Conservation (phyloP, 73 alveolate species). For the Paramecium sonneborni region DNA sequence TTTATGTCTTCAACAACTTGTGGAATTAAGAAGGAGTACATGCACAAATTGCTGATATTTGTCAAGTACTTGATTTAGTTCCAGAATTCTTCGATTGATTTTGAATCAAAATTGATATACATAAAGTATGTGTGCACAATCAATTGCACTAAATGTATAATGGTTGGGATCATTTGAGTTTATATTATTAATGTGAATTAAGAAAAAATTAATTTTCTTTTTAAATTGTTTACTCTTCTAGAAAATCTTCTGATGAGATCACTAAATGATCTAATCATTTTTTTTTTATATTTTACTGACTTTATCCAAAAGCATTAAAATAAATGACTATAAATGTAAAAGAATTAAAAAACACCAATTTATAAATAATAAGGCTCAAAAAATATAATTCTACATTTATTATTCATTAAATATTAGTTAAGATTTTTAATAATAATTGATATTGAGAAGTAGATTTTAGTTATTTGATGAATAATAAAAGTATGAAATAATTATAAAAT, state of each 20-base stretch:
- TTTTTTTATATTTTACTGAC: no score
- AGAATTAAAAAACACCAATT: no score
- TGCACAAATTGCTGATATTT: conserved; percentile 28
- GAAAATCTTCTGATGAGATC: neutral
- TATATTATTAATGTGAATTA: neutral
- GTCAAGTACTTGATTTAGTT: conserved; percentile 30
- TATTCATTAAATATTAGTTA: no score
- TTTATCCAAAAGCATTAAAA: no score
- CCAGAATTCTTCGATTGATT: neutral
- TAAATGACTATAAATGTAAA: no score
- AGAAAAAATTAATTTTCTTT: neutral
- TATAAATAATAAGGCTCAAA: no score
- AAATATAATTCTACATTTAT: no score
- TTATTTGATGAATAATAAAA: no score
- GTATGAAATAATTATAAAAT: no score
- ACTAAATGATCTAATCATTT: no score
- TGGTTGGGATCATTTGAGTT: neutral
- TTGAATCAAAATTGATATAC: conserved; percentile 14
- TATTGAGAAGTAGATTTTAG: no score
- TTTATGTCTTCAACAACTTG: neutral
- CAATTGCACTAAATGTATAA: neutral
- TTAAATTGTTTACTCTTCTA: neutral
- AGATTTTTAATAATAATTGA: no score
- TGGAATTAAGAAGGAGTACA: conserved; percentile 20
- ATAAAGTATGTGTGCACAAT: conserved; percentile 27